A percentile compares a stretch with the other conserved stretches of the same genome.
These are phyloP conservation scores for Gaertneriomyces semiglobifer DNA, from an alignment of 192 early-diverging fungal genomes.

Conservation along the genomic window DNA sequence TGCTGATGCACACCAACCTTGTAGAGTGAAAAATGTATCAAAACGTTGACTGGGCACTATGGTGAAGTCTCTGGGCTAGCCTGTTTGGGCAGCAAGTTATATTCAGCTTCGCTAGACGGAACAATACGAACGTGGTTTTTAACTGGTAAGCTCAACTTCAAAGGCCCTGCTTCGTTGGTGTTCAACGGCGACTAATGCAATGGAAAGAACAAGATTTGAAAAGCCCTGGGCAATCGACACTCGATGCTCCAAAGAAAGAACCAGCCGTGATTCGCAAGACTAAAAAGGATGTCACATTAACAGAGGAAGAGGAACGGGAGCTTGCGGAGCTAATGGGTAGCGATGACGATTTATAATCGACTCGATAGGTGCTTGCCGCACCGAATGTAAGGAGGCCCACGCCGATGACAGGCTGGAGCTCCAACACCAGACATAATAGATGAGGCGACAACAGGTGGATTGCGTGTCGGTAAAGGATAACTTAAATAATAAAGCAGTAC, in stretches of 20 bases:
- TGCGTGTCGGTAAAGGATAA: not conserved
- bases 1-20: no score
- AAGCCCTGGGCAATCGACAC: not conserved
- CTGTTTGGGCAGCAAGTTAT: constrained; percentile 59
- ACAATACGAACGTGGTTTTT: constrained; percentile 83
- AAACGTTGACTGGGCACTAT: constrained; percentile 79
- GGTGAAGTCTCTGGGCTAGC: constrained; percentile 78
- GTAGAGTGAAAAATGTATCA: constrained; percentile 72
- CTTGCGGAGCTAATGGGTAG: constrained; percentile 80
- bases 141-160: constrained; percentile 18
- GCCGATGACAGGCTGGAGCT: no score
- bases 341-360: constrained; percentile 35
- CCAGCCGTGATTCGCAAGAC: constrained; percentile 1
- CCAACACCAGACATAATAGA: not conserved
- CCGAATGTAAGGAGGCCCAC: no score
- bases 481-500: not conserved
- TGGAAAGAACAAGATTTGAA: constrained; percentile 8
- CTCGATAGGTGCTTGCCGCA: no score
- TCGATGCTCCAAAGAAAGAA: not conserved
- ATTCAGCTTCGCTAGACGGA: constrained; percentile 78
- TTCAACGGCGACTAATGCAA: not conserved
- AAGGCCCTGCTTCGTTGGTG: not conserved
- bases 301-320: constrained; percentile 88
- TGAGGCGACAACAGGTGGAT: not conserved
- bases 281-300: constrained; percentile 45